Evolutionary conservation across 176 grass and related monocot genomes (phyloP).

Genomic region (Oryza glumipatula): DNA sequence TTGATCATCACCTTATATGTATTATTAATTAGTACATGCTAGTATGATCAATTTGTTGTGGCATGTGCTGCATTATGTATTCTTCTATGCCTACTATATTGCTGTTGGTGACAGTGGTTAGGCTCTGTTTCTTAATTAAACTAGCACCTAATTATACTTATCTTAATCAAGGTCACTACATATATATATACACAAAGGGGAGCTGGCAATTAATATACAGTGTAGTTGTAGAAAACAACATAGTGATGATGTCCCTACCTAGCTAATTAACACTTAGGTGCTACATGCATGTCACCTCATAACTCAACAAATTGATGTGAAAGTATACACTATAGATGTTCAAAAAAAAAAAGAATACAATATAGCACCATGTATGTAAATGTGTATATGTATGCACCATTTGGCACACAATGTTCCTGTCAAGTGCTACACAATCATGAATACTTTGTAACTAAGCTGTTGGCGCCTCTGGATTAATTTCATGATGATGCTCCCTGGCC

Average conservation of each 20-base stretch:
- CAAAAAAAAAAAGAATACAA: neutral
- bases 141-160: neutral
- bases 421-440: slow-evolving; percentile 13
- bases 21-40: neutral
- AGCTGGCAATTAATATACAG: slow-evolving; percentile 3
- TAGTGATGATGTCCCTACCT: slow-evolving; percentile 12
- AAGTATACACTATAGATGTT: neutral
- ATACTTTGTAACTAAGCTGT: neutral
- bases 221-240: neutral
- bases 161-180: neutral
- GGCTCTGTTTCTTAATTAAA: neutral
- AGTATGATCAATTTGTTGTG: neutral
- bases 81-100: neutral
- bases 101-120: slow-evolving; percentile 12
- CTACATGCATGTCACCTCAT: slow-evolving; percentile 29
- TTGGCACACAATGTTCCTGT: neutral
- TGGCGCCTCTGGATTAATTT: neutral
- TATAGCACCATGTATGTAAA: neutral
- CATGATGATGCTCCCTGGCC: slow-evolving; percentile 12
- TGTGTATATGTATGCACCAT: neutral
- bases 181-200: neutral
- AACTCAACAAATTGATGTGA: slow-evolving; percentile 16
- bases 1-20: neutral
- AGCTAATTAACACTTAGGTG: neutral
- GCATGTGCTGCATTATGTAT: neutral